Evolutionary conservation across 441 rosid species (phyloP).

Genomic region (Gossypium schwendimanii): DNA sequence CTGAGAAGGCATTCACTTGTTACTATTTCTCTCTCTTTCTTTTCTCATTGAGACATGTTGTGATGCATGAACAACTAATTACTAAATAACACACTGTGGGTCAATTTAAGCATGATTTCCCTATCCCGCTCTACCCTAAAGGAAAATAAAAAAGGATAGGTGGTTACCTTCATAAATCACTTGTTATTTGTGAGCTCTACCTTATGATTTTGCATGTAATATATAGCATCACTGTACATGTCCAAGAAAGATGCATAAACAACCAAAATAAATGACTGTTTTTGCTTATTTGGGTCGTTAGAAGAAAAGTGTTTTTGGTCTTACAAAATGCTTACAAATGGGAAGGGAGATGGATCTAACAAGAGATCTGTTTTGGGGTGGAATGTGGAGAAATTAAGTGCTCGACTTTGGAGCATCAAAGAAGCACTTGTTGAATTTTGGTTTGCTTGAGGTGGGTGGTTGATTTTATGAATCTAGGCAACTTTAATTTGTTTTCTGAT

Average conservation of each 20-base stretch:
- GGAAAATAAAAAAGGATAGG: neutral
- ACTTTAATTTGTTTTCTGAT: neutral
- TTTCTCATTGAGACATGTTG: neutral
- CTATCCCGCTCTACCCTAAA: neutral
- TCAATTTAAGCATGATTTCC: neutral
- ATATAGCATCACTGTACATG: neutral
- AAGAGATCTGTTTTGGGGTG: neutral
- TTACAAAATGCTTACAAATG: neutral
- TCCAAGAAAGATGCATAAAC: neutral
- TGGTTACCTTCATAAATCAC: neutral
- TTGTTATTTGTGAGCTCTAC: neutral
- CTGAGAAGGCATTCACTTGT: neutral
- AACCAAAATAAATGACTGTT: neutral
- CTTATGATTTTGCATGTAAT: neutral
- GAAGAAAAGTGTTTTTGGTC: neutral
- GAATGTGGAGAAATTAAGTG: neutral
- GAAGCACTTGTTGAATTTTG: neutral
- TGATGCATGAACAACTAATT: neutral
- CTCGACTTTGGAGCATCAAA: neutral
- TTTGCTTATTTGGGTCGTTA: neutral
- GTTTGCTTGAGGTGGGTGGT: neutral
- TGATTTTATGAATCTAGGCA: neutral
- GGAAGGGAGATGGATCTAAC: neutral
- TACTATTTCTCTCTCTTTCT: neutral
- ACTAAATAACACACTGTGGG: neutral